Evolutionary conservation across 495 filamentous ascomycete species (phyloP), one percentile per base, ranked within the genome.

Genomic region (Rusavskia elegans): DNA sequence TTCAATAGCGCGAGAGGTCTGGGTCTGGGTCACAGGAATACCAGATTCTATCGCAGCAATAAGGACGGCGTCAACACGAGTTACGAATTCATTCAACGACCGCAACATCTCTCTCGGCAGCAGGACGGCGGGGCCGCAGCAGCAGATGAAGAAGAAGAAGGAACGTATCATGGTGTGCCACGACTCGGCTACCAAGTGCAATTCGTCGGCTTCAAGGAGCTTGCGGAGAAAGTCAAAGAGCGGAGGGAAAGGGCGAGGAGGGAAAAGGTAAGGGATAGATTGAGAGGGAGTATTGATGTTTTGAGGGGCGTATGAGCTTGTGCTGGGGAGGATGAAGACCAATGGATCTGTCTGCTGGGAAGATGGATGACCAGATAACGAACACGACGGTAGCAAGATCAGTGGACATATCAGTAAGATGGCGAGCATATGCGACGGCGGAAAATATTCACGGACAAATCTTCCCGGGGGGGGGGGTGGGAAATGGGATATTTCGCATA

Each of bases 211-310:
- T 67, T 74, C 53, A 70, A 67, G n/a, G 72, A 70, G 14, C 53
- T 78, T 50, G 69, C 73, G 20, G 70, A 76, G 37, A 73, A 78
- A 52, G 58, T 77, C 49, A 81, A 78, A 55, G 78, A 83, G 61
- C 65, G 70, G 57, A 72, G 77, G 41, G 73, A 79, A 25, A 71
- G 76, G 52, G 62, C 62, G 25, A 72, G 65, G 55, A 67, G 66
- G 45, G 84, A 86, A 65, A 81, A 76, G 56, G 68, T 80, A 51
- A 75, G 80, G 45, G 72, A 82, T 50, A 73, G 68, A 56, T 69
- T 93, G 50, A 76, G 84, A 59, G 71, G 76, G 52, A 84, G 74
- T 57, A 94, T 93, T 60, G 73, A 75, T 10, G 52, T 51, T 14
- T 49, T 60, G 45, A 44, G 35, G 19, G 49, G 65, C 56, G 5